Conservation (phyloP, 768 basidiomycete genomes). For the Lepiota subincarnata region DNA sequence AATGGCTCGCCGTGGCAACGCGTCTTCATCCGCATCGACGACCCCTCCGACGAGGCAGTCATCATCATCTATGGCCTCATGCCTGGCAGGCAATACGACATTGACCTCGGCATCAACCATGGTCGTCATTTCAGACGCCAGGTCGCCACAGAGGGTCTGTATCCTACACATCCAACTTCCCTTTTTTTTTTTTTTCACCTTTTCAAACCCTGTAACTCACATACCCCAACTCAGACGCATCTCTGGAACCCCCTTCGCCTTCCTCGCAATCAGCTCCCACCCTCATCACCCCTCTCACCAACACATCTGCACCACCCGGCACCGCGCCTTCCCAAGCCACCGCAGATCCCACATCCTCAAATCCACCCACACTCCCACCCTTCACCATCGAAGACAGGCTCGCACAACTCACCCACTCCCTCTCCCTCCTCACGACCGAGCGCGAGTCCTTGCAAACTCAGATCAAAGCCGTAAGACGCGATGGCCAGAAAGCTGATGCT, state of each 20-base stretch:
- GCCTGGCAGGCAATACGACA: conserved; percentile 87
- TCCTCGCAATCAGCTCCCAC: conserved; percentile 17
- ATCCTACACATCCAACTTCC: no score
- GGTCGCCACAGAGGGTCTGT: conserved; percentile 63
- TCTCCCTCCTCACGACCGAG: conserved; percentile 61
- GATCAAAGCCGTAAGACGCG: conserved; percentile 75
- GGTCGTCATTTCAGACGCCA: conserved; percentile 43
- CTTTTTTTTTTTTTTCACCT: conserved; percentile 7
- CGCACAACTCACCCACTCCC: conserved; percentile 59
- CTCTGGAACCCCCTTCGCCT: conserved; percentile 30
- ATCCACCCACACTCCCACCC: conserved; percentile 23
- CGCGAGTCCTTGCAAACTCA: conserved; percentile 62
- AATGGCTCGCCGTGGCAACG: conserved; percentile 77
- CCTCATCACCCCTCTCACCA: conserved; percentile 5
- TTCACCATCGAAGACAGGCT: conserved; percentile 66
- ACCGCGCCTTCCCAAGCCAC: conserved; percentile 15
- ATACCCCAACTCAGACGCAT: conserved; percentile 17
- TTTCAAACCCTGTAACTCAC: neutral
- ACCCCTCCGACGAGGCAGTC: conserved; percentile 80
- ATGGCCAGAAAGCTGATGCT: conserved; percentile 81
- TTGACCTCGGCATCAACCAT: conserved; percentile 74
- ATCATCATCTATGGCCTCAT: conserved; percentile 88
- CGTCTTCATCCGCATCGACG: conserved; percentile 75
- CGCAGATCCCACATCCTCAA: conserved; percentile 9
- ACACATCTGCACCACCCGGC: neutral